Conservation (phyloP, 73 alveolate genomes). For the Breviolum minutum region DNA sequence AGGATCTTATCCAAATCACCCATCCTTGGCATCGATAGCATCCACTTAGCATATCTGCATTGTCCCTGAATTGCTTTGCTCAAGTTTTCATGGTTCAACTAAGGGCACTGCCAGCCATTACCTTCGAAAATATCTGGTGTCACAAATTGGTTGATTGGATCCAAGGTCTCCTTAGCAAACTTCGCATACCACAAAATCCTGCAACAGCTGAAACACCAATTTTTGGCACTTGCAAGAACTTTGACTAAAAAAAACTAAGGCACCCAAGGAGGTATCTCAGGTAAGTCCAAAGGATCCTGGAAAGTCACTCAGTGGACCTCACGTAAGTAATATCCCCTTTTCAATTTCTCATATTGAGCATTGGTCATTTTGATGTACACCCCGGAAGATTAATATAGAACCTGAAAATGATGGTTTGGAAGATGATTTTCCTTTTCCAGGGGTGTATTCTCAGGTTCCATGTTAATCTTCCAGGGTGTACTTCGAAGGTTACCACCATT, state of each 20-base stretch:
- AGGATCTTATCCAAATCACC: constrained; percentile 85
- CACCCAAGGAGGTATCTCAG: constrained; percentile 71
- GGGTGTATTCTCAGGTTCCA: background rate
- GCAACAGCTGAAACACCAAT: too few species aligned
- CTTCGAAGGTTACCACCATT: background rate
- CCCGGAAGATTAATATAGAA: too few species aligned
- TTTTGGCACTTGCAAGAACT: background rate
- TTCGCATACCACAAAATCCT: background rate
- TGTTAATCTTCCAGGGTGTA: background rate
- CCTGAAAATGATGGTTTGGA: too few species aligned
- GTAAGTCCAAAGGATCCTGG: constrained; percentile 76
- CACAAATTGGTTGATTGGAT: constrained; percentile 89
- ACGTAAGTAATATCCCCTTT: background rate
- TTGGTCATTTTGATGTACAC: too few species aligned
- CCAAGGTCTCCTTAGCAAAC: constrained; percentile 58
- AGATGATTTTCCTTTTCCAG: too few species aligned
- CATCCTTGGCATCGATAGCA: constrained; percentile 1
- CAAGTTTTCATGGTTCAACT: too few species aligned
- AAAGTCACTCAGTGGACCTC: background rate
- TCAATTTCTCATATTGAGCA: background rate
- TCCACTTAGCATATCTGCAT: background rate
- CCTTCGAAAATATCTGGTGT: constrained; percentile 89
- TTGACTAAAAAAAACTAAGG: background rate
- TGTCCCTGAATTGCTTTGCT: background rate
- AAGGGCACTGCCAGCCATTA: constrained; percentile 37